Percentiles rank a stretch among this genome's conserved stretches.
Evolutionary conservation across 208 protist genomes (phyloP).

Genomic region (Zelonia costaricensis): DNA sequence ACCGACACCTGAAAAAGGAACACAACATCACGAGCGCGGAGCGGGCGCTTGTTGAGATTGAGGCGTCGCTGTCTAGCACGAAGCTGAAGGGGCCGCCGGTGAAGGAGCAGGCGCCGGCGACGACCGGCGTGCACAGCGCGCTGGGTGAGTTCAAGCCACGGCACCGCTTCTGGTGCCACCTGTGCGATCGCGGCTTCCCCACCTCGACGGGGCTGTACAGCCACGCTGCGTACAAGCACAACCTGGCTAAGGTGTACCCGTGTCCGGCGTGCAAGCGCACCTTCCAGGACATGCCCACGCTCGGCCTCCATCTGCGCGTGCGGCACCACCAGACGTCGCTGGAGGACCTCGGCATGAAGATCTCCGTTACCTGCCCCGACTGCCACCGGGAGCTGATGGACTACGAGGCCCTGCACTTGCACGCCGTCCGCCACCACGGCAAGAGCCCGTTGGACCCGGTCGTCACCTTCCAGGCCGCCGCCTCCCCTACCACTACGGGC

Average conservation of each 20-base stretch:
- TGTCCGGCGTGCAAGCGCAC: slow-evolving; percentile 84
- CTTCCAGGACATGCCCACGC: slow-evolving; percentile 58
- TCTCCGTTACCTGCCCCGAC: slow-evolving; percentile 43
- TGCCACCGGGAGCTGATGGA: slow-evolving; percentile 71
- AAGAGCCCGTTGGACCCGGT: slow-evolving; percentile 49
- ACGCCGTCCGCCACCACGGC: slow-evolving; percentile 74
- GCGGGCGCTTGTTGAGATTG: too few relatives aligned
- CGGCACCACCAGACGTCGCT: slow-evolving; percentile 45
- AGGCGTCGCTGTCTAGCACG: too few relatives aligned
- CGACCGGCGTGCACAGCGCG: neutral
- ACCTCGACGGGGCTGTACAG: slow-evolving; percentile 49
- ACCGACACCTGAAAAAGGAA: too few relatives aligned
- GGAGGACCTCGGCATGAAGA: slow-evolving; percentile 47
- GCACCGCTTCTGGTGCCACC: slow-evolving; percentile 76
- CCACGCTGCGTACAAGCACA: slow-evolving; percentile 64
- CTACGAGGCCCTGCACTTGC: slow-evolving; percentile 54
- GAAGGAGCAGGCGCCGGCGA: neutral
- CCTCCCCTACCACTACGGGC: neutral
- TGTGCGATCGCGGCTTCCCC: slow-evolving; percentile 77
- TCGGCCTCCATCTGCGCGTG: slow-evolving; percentile 60
- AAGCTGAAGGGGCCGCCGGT: neutral
- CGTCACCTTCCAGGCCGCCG: slow-evolving; percentile 34
- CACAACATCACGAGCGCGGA: neutral
- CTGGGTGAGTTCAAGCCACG: slow-evolving; percentile 15
- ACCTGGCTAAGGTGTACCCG: slow-evolving; percentile 40